These are phyloP conservation scores for Alternaria angustiovoidea DNA, from an alignment of 2,329 filamentous ascomycete species.

Conservation along the genomic window DNA sequence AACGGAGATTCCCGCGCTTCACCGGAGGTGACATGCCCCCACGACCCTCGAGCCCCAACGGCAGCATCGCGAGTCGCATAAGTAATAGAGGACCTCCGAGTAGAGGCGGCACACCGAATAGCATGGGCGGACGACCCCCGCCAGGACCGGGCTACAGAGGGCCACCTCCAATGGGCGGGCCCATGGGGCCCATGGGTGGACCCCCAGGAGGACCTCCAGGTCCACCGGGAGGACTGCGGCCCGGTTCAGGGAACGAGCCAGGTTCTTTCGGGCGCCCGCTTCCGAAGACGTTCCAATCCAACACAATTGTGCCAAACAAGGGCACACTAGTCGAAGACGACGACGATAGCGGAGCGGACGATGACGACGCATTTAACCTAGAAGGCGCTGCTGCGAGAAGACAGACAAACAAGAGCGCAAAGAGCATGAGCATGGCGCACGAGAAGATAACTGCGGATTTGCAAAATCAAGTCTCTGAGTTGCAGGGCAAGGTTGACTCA, in stretches of 20 bases:
- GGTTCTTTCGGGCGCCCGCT: conserved; percentile 78
- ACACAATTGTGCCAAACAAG: conserved; percentile 97
- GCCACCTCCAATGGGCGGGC: conserved; percentile 28
- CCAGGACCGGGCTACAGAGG: conserved; percentile 42
- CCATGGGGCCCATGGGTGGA: conserved; percentile 11
- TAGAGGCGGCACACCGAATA: conserved; percentile 65
- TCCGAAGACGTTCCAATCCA: conserved; percentile 90
- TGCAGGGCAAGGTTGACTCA: conserved; percentile 75
- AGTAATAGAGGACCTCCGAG: conserved; percentile 64
- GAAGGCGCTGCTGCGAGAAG: conserved; percentile 56
- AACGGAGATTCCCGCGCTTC: conserved; percentile 87
- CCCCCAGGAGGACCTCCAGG: conserved; percentile 58
- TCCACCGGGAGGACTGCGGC: conserved; percentile 44
- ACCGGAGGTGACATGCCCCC: conserved; percentile 72
- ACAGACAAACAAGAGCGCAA: conserved; percentile 56
- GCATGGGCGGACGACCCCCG: conserved; percentile 55
- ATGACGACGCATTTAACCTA: conserved; percentile 68
- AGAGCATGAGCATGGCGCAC: conserved; percentile 45
- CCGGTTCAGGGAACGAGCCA: conserved; percentile 30
- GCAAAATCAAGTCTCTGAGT: conserved; percentile 75
- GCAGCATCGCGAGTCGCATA: conserved; percentile 63
- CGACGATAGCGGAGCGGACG: conserved; percentile 61
- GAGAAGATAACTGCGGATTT: conserved; percentile 72
- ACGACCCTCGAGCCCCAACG: conserved; percentile 71
- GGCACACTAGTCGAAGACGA: conserved; percentile 97